Base-by-base conservation (phyloP, 75 land plant species). In the Selaginella tamariscina region DNA sequence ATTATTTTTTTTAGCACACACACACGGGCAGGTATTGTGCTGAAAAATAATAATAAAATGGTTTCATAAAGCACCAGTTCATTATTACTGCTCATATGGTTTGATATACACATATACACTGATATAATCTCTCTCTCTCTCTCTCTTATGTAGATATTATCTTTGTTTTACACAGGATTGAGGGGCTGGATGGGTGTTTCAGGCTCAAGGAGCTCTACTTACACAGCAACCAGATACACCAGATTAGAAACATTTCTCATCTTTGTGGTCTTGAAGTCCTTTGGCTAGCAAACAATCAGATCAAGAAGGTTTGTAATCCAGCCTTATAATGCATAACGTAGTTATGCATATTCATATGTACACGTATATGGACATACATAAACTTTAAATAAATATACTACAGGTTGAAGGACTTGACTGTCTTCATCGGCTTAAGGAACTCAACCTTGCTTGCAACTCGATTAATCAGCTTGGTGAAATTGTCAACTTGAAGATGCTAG, bases 231-330 rank as follows among this genome's bases (percentile, higher is more conserved):
- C 63, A 68, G 9, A 72, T 76, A 1, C 33, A 24, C 0, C 75
- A 66, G 33, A 66, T 76, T 13, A 71, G 31, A 9, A 71, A 71
- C 24, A 26, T 76, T 20, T 24, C 70, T 2, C 78, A 76, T 26
- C 78, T 76, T 22, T 54, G 26, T 13, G 31, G 24, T 21, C 74
- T 76, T 27, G 70, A 72, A 29, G 78, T 76, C n/a, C 55, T 76
- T 21, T 76, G 78, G 78, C 56, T 76, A 56, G 77, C 78, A 32
- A 72, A 76, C 30, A 76, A 76, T 62, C 44, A 65, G 31, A 76
- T 39, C 15, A 39, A 39, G 49, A 39, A 39, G 15, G 49, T n/a
- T n/a, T n/a, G n/a, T n/a, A n/a, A n/a, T n/a, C n/a, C n/a, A n/a
- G n/a, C n/a, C n/a, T n/a, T n/a, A n/a, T n/a, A n/a, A n/a, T n/a